Evolutionary conservation across 2,329 filamentous ascomycete genomes (phyloP).

Genomic region (Sporothrix mexicana): DNA sequence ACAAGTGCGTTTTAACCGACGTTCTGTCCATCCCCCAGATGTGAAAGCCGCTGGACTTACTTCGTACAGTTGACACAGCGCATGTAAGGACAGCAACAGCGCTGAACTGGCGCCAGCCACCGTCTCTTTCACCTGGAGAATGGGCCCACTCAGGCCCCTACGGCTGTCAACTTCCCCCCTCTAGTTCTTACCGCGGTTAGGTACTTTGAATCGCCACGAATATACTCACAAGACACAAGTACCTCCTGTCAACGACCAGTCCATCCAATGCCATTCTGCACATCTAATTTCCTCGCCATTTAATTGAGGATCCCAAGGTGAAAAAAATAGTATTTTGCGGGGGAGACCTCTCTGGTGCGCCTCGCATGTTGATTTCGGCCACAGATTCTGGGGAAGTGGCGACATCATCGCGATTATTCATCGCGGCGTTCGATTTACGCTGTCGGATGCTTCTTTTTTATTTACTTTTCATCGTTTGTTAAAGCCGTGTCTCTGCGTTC

Average conservation of each 20-base stretch:
- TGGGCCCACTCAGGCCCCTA: conserved; percentile 15
- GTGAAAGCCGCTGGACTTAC: not conserved
- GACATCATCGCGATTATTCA: not conserved
- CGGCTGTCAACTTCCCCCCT: conserved; percentile 18
- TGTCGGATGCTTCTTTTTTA: not conserved
- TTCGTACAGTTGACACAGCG: conserved; percentile 1
- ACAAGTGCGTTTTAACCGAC: conserved; percentile 21
- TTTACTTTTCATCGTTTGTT: not conserved
- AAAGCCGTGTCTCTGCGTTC: too few relatives aligned
- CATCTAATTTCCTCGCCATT: not conserved
- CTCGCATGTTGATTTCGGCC: not conserved
- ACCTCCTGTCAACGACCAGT: not conserved
- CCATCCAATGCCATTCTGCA: not conserved
- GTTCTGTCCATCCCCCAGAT: not conserved
- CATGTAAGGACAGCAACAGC: not conserved
- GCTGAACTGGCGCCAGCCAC: conserved; percentile 12
- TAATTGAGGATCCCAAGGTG: not conserved
- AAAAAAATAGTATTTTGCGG: not conserved
- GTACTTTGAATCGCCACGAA: not conserved
- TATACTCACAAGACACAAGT: not conserved
- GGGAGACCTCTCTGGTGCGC: not conserved
- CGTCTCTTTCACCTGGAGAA: not conserved
- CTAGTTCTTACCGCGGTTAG: conserved; percentile 27
- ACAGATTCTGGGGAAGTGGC: not conserved
- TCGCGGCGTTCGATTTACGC: not conserved